Conservation (phyloP, 768 basidiomycete genomes). For the Cystobasidiopsis lactophilus region DNA sequence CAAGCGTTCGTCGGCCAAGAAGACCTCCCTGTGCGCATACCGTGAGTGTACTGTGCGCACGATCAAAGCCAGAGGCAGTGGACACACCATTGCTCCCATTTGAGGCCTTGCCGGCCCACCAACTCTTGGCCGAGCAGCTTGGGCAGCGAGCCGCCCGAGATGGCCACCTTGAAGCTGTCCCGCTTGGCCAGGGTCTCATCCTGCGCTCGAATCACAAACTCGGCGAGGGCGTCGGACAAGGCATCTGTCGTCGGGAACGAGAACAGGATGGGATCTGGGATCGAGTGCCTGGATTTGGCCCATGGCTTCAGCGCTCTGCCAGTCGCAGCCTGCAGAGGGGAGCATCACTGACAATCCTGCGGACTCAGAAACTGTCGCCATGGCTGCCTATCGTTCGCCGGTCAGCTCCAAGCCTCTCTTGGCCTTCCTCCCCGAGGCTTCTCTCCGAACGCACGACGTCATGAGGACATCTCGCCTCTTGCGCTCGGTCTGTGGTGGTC, state of each 20-base stretch:
- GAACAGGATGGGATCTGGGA: constrained; percentile 41
- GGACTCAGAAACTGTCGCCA: neutral
- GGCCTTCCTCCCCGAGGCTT: neutral
- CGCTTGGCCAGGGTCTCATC: constrained; percentile 71
- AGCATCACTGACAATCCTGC: neutral
- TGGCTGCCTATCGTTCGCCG: neutral
- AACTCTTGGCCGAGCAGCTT: constrained; percentile 37
- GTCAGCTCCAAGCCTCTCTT: constrained; percentile 1
- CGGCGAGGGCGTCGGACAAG: constrained; percentile 46
- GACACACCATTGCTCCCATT: constrained; percentile 81
- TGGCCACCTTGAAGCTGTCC: constrained; percentile 71
- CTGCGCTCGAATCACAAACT: constrained; percentile 68
- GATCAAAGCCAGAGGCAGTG: neutral
- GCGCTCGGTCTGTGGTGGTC: no score
- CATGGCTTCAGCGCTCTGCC: neutral
- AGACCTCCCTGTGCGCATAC: constrained; percentile 61
- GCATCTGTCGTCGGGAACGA: constrained; percentile 39
- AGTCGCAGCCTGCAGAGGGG: neutral
- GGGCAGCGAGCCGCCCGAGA: constrained; percentile 83
- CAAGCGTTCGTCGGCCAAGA: constrained; percentile 86
- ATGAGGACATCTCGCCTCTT: no score
- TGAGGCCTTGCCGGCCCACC: constrained; percentile 42
- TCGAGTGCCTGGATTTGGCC: constrained; percentile 24
- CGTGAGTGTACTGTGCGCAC: no score
- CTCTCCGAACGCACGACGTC: no score